Evolutionary conservation across 2,329 filamentous ascomycete species (phyloP).

Genomic region (Aureobasidium sp.): DNA sequence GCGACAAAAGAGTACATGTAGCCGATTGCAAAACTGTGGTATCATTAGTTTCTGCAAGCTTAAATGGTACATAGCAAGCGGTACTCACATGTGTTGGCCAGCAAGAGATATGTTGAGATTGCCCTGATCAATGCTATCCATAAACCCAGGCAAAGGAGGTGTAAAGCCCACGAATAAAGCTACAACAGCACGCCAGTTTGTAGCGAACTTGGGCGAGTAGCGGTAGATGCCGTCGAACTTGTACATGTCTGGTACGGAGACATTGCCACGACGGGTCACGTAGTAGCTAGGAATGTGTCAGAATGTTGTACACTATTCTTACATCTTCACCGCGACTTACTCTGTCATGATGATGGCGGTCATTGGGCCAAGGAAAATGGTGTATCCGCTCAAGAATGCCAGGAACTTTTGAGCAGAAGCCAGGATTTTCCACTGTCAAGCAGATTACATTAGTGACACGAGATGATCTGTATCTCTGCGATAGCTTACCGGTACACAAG

Average conservation of each 20-base stretch:
- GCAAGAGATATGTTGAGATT: background rate
- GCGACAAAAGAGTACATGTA: background rate
- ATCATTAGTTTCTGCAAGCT: background rate
- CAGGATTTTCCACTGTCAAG: constrained; percentile 29
- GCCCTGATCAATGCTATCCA: constrained; percentile 9
- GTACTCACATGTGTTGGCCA: background rate
- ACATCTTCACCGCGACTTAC: background rate
- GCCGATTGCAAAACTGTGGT: background rate
- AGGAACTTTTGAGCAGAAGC: constrained; percentile 31
- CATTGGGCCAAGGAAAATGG: constrained; percentile 37
- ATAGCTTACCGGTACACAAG: constrained; percentile 26
- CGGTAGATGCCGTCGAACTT: constrained; percentile 22
- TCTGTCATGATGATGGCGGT: constrained; percentile 3
- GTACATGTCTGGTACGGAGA: constrained; percentile 24
- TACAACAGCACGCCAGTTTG: constrained; percentile 23
- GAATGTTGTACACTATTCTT: background rate
- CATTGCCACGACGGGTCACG: constrained; percentile 20
- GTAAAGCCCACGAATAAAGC: constrained; percentile 21
- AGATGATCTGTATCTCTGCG: no score
- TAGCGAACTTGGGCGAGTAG: constrained; percentile 21
- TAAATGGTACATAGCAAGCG: no score
- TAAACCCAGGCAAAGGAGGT: constrained; percentile 22
- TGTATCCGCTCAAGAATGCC: constrained; percentile 54
- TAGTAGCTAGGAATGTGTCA: constrained; percentile 16
- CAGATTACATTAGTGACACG: background rate